A percentile compares a stretch with the other conserved stretches of the same genome.
Conservation (phyloP, 768 basidiomycete genomes). For the Mycena belliarum region DNA sequence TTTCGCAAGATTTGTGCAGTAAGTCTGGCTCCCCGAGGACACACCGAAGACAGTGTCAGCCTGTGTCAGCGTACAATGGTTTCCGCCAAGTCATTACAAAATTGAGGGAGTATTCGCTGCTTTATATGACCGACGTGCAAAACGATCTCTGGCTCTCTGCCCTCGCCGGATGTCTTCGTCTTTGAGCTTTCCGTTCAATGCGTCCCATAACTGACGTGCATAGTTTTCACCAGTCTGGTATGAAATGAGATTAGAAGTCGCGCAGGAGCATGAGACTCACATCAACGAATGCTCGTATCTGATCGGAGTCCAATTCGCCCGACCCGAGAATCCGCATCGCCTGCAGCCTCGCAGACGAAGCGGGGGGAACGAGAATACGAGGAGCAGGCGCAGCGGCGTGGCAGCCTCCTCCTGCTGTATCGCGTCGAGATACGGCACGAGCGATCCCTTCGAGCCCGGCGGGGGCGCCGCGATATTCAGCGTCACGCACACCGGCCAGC, state of each 20-base stretch:
- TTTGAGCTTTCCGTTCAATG: slow-evolving; percentile 63
- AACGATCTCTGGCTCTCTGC: slow-evolving; percentile 59
- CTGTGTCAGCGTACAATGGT: too few species aligned
- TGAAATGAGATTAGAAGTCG: background rate
- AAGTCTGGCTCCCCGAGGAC: too few species aligned
- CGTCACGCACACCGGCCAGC: slow-evolving; percentile 78
- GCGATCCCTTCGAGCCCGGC: slow-evolving; percentile 27
- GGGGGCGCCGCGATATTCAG: slow-evolving; percentile 60
- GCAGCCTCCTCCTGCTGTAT: slow-evolving; percentile 71
- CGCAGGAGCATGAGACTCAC: slow-evolving; percentile 37
- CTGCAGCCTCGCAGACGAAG: slow-evolving; percentile 47
- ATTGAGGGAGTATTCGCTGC: background rate
- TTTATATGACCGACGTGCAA: slow-evolving; percentile 32
- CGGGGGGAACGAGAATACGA: slow-evolving; percentile 63
- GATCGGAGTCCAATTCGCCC: slow-evolving; percentile 52
- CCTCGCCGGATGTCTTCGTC: slow-evolving; percentile 66
- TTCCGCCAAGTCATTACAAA: too few species aligned
- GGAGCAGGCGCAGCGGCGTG: slow-evolving; percentile 58
- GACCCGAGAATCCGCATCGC: slow-evolving; percentile 65
- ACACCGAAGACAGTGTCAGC: too few species aligned
- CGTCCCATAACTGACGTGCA: slow-evolving; percentile 54
- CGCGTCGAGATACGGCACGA: slow-evolving; percentile 74
- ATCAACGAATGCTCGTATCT: slow-evolving; percentile 54
- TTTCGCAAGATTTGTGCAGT: too few species aligned
- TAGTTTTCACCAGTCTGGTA: slow-evolving; percentile 68